Evolutionary conservation across 192 early-diverging fungal genomes (phyloP), one percentile per base, ranked within the genome.

Genomic region (Phycomyces nitens): DNA sequence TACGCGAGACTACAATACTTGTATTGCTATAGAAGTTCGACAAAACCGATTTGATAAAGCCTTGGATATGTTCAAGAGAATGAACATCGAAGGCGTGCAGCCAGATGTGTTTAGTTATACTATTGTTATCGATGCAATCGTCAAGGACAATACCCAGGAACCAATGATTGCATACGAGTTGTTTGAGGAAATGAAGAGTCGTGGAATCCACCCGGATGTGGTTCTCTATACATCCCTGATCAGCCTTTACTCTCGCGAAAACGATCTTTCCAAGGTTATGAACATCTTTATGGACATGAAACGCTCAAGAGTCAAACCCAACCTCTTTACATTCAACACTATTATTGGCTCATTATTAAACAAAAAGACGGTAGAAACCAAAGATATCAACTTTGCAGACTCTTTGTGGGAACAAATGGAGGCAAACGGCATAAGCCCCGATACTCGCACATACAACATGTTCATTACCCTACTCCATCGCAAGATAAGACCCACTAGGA

Each of bases 21-120:
- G 73, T 3, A 56, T 79, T 5, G 15, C 24, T 23, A 23, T 56
- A 44, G 41, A 29, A 18, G 43, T 77, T 2, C 56, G 22, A 49
- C 44, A 51, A 29, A 77, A 76, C 27, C 43, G 70, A 22, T 68
- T 66, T 27, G 27, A 18, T 22, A 49, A 72, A 3, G 77, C 77
- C 0, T 26, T 70, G 14, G 44, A 66, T 16, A 63, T 77, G 5
- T 74, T 66, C 49, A 15, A 53, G 38, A 8, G 18, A 11, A 68
- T 79, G 68, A 34, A 44, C 47, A 16, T 66, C 22, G 54, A 57
- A 3, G 50, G 21, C 9, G 34, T 72, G 3, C 12, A 51, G 16
- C 52, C 71, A n/a, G 63, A 73, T 55, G n/a, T 52, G 12, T 66
- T 54, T 15, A 79, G 67, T 8, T 76, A 79, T 58, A 52, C 60